Percentiles rank a stretch among this genome's conserved stretches.
Evolutionary conservation across 371 early-diverging fungal species (phyloP).

Genomic region (Saksenaea oblongispora): DNA sequence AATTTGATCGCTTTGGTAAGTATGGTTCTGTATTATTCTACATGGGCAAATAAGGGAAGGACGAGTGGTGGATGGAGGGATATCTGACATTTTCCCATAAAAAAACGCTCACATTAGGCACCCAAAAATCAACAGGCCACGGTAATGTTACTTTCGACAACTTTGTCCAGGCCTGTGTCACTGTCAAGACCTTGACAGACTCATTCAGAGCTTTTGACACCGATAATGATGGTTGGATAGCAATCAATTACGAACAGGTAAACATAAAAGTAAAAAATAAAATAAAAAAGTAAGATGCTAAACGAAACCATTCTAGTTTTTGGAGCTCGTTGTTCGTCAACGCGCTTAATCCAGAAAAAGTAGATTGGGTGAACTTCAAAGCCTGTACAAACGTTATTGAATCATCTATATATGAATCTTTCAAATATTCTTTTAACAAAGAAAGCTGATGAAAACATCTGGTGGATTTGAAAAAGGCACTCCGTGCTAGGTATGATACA

Average conservation of each 20-base stretch:
- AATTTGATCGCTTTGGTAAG: conserved; percentile 74
- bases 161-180: conserved; percentile 83
- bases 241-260: conserved; percentile 78
- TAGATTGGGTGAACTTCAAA: too few species aligned
- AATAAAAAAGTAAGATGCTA: too few species aligned
- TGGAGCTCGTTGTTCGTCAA: conserved; percentile 20
- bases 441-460: too few species aligned
- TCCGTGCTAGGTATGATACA: too few species aligned
- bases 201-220: conserved; percentile 65
- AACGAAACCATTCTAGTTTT: background rate
- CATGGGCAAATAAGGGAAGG: background rate
- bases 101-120: background rate
- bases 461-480: too few species aligned
- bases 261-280: background rate
- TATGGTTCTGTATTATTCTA: background rate
- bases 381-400: too few species aligned
- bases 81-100: background rate
- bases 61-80: background rate
- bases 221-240: conserved; percentile 76
- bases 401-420: too few species aligned
- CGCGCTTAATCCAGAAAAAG: conserved; percentile 11
- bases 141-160: conserved; percentile 77
- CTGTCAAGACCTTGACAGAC: conserved; percentile 76
- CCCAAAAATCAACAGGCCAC: conserved; percentile 20
- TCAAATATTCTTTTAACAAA: too few species aligned